phyloP scores from a whole-genome alignment of 129 eudicot genomes.

The Arctium minus region DNA sequence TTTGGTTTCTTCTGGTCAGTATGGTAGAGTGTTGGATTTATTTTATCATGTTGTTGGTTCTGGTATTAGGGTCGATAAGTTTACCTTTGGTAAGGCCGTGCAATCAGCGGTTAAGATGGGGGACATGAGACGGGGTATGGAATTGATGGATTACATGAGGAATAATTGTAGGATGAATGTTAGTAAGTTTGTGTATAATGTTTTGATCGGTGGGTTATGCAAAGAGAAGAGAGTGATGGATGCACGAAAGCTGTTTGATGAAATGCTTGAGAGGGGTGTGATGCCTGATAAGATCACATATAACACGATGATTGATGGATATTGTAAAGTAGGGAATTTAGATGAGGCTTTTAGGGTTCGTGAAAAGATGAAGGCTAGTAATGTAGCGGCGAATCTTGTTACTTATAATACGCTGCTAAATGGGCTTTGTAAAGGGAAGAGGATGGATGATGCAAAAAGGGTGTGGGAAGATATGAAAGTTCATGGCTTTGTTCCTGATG shows the following conservation, averaged over 20 bases:
- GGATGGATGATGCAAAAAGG: constrained; percentile 12
- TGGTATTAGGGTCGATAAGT: constrained; percentile 10
- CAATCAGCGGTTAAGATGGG: constrained; percentile 24
- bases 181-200: constrained; percentile 21
- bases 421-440: constrained; percentile 20
- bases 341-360: constrained; percentile 16
- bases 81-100: constrained; percentile 24
- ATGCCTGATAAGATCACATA: constrained; percentile 10
- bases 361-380: constrained; percentile 11
- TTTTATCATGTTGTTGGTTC: constrained; percentile 1
- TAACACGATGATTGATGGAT: constrained; percentile 27
- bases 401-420: constrained; percentile 15
- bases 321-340: constrained; percentile 19
- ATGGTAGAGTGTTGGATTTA: background rate
- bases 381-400: constrained; percentile 9
- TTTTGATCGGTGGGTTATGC: constrained; percentile 18
- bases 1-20: constrained; percentile 6
- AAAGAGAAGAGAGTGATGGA: constrained; percentile 11
- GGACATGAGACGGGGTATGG: constrained; percentile 20
- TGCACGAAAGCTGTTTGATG: constrained; percentile 23
- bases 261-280: constrained; percentile 16
- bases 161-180: background rate
- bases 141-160: constrained; percentile 11
- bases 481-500: constrained; percentile 21
- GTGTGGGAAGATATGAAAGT: constrained; percentile 19